Evolutionary conservation across 805 yeast genomes (phyloP).

Genomic region (Saccharomycopsis sp.): DNA sequence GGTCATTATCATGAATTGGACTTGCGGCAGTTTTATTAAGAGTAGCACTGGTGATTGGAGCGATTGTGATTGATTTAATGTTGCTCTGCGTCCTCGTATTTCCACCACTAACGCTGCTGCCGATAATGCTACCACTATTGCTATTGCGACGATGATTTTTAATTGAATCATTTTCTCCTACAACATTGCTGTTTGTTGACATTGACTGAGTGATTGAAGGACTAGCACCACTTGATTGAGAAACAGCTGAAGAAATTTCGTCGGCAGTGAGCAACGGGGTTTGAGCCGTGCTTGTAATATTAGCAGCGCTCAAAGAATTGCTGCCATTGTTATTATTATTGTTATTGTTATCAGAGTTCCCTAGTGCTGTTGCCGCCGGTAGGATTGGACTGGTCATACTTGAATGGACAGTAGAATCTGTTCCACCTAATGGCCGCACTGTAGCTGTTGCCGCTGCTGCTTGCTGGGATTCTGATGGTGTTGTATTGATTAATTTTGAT

Average conservation of each 20-base stretch:
- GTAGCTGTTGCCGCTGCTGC: constrained; percentile 6
- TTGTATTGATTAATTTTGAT: constrained; percentile 13
- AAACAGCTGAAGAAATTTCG: not conserved
- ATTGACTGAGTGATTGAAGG: not conserved
- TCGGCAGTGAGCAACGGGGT: not conserved
- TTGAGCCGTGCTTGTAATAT: constrained; percentile 4
- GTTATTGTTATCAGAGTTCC: constrained; percentile 12
- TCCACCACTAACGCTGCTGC: not conserved
- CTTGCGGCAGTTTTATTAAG: not conserved
- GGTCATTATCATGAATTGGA: not conserved
- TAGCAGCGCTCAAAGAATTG: constrained; percentile 3
- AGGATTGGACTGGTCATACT: not conserved
- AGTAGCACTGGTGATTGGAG: not conserved
- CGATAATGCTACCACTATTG: too few relatives aligned
- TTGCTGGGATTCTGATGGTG: not conserved
- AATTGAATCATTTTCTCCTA: not conserved
- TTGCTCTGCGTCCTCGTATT: not conserved
- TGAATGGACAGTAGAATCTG: not conserved
- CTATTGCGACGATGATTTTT: too few relatives aligned
- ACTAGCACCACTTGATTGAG: not conserved
- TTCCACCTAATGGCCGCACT: not conserved
- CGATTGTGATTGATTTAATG: too few relatives aligned
- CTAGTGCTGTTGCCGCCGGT: not conserved
- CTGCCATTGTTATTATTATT: constrained; percentile 14
- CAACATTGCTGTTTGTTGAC: too few relatives aligned